Base-by-base conservation (phyloP, 1,284 basidiomycete species). In the Neolentinus lepideus region DNA sequence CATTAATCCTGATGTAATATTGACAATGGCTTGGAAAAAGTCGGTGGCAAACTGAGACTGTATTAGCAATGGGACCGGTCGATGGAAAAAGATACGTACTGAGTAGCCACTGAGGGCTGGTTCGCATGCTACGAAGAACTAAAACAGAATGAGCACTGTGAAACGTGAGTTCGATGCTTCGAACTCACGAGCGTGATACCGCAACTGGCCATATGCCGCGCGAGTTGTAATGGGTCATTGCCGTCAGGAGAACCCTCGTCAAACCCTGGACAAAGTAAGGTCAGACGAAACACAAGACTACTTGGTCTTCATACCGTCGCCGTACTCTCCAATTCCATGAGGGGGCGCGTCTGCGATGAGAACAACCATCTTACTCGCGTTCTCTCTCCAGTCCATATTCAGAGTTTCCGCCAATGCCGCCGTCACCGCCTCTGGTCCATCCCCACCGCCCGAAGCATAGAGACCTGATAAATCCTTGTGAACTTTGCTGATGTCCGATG, bases 101-200 rank as follows among this genome's bases (percentile, higher is more conserved):
- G 86, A 88, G 68, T 96, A 96, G 53, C 93, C 92, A 59, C 93
- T 96, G 56, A 98, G 77, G 1, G 95, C 96, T 54, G 97, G 96
- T 71, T 99, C 96, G 73, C 96, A 99, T 27, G 97, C 96, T 19
- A 99, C 95, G 69, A 97, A 94, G 74, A 97, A 96, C 92, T 95
- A 62, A 24, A 45, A 51, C 52, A 9, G 51, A n/a, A 53, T 52
- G 29, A 52, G 27, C 27, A 52, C 60, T 52, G 56, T 52, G 31
- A 31, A 50, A 45, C 12, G 27, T 19, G 9, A 46, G 2, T 9
- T 9, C 6, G 19, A 2, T 11, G 22, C 25, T 8, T 22, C 38
- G 16, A 4, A 71, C 86, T 63, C 68, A 93, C 94, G 59, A 97
- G 72, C 16, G 91, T 93, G 64, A 98, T 97, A 2, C 96, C 96